Base-by-base conservation (phyloP, 495 filamentous ascomycete species). In the Aspergillus funiculosus region DNA sequence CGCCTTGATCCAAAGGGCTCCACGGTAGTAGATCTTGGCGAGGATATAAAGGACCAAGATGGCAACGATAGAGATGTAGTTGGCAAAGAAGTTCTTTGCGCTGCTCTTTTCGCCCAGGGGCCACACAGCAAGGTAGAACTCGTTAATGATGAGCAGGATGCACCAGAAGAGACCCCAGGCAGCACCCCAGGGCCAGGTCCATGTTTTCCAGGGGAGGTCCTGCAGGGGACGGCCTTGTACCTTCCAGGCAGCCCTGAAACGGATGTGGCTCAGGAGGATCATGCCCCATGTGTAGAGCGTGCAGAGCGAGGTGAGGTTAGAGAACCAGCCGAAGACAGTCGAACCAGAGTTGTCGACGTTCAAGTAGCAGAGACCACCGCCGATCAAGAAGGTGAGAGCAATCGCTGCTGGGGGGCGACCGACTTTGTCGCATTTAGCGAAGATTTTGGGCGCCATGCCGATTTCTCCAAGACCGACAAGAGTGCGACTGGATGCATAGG, bases 161-260 rank as follows among this genome's bases (percentile, higher is more conserved):
- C 58, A 61, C 58, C 54, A 61, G 27, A 52, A 22, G 15, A 61
- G 42, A 2, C 52, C 54, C 43, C 50, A 61, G 43, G 40, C 43
- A 4, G 58, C 44, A 15, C 48, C 46, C 40, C 50, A 58, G 9
- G 58, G 58, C 42, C 26, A 61, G 8, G 41, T 64, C 65, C 53
- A 68, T 40, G 56, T 59, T 57, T 51, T 72, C 71, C 80, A 89
- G 1, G 85, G 83, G 20, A 89, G 73, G 59, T 89, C 83, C 15
- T 81, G 74, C 0, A 82, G 46, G 13, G 57, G 56, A 32, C 75
- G 75, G 13, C 79, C 84, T n/a, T 85, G 79, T 30, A 65, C 53
- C 8, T 63, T 68, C 84, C 83, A 89, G n/a, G 79, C 81, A 15
- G 45, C 53, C 18, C 82, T 79, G 67, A 85, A 83, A 1, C 71